phyloP scores from a whole-genome alignment of 331 rosid genomes.

The Malus hybrid region DNA sequence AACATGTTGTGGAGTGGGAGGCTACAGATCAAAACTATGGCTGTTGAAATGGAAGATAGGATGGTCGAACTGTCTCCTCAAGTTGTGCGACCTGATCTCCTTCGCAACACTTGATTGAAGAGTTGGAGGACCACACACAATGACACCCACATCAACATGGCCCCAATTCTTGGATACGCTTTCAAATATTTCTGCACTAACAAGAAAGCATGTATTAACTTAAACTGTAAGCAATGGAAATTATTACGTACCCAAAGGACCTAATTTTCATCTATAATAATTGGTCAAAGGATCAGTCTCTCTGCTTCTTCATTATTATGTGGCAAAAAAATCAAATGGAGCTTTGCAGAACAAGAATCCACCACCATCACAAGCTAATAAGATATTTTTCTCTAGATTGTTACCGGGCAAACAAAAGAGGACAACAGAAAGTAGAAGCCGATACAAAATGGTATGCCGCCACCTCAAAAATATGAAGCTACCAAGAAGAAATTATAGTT shows the following conservation, averaged over 20 bases:
- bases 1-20: neutral
- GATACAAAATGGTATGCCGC: neutral
- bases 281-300: neutral
- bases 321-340: neutral
- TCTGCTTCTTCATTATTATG: neutral
- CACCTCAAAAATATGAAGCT: neutral
- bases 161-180: conserved; percentile 51
- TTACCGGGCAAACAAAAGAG: neutral
- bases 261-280: too few relatives aligned
- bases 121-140: conserved; percentile 75
- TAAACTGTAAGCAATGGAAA: neutral
- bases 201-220: neutral
- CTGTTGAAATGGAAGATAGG: conserved; percentile 78
- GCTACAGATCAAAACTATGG: conserved; percentile 77
- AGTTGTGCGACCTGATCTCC: conserved; percentile 55
- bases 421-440: neutral
- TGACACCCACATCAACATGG: conserved; percentile 51
- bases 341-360: neutral
- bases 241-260: too few relatives aligned
- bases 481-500: neutral
- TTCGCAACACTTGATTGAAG: conserved; percentile 62
- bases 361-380: neutral
- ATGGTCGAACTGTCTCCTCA: conserved; percentile 34
- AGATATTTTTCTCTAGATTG: neutral
- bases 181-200: conserved; percentile 52